Base-by-base conservation (phyloP, 257 asterid genomes). In the Eucommia ulmoides region DNA sequence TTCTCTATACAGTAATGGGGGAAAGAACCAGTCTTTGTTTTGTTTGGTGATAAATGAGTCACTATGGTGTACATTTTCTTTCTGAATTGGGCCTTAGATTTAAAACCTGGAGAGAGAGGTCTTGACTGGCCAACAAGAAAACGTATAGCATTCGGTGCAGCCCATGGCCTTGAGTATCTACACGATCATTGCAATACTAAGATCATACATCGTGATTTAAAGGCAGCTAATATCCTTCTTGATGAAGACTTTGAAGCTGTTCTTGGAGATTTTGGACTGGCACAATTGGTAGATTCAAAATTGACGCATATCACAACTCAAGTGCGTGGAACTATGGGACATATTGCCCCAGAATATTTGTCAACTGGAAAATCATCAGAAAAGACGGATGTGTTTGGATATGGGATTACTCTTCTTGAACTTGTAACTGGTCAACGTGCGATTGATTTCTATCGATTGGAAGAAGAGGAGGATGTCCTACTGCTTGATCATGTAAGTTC, bases 311-410 rank as follows among this genome's bases (percentile, higher is more conserved):
- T 88, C 14, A 88, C 97, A 2, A 88, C 97, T 48, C 94, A 77
- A 66, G 77, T 88, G 49, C 95, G 97, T 2, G 97, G 97, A 46
- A 88, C 97, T 1, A 88, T 88, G 97, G 97, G 97, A 24, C 97
- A 88, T 52, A 88, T 88, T 25, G 97, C 97, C 22, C 97, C 95
- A 0, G 97, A 84, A 65, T 88, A 88, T 56, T 60, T 88, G 56
- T 79, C 97, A 1, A 88, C 94, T 0, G 97, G 97, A 24, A 84
- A 84, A 65, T 84, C 95, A 6, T 88, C 94, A 0, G 95, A 81
- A 14, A 84, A 81, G 70, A 84, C 97, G 0, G 97, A 84, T 59
- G 95, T 88, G 2, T 88, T 88, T 24, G 97, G 97, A 41, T 88
- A 74, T 47, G 97, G 97, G 19, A 72, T 88, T 16, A 88, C 97